Percentiles rank a stretch among this genome's conserved stretches.
Conservation (phyloP, 441 rosid species). For the Pelargonium exstipulatum region DNA sequence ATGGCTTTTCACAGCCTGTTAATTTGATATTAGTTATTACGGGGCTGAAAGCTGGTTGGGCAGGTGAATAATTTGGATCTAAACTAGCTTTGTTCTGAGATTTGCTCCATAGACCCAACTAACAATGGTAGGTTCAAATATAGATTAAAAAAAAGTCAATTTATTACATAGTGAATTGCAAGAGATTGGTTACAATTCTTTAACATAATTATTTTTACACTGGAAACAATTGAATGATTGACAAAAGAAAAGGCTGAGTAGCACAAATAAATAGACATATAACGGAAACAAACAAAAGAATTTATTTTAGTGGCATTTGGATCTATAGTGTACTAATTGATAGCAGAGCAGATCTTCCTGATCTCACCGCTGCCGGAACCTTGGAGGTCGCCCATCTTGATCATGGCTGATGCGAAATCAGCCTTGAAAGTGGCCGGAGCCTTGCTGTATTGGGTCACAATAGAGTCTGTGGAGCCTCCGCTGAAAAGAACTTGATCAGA, state of each 20-base stretch:
- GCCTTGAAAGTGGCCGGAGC: slow-evolving; percentile 34
- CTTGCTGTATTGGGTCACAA: slow-evolving; percentile 41
- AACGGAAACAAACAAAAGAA: too few species aligned
- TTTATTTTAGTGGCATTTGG: too few species aligned
- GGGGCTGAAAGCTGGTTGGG: too few species aligned
- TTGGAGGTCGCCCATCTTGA: slow-evolving; percentile 53
- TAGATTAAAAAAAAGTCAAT: background rate
- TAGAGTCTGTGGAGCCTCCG: slow-evolving; percentile 43
- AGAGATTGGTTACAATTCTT: background rate
- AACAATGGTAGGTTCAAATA: too few species aligned
- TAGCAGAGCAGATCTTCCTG: slow-evolving; percentile 36
- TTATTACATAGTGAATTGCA: background rate
- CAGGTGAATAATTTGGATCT: too few species aligned
- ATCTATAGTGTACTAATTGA: slow-evolving; percentile 22
- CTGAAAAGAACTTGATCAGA: slow-evolving; percentile 45
- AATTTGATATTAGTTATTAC: too few species aligned
- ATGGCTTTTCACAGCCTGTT: too few species aligned
- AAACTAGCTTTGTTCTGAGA: too few species aligned
- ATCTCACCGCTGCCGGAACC: slow-evolving; percentile 35
- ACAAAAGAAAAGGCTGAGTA: background rate
- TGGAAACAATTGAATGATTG: background rate
- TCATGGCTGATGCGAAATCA: slow-evolving; percentile 51
- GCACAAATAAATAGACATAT: too few species aligned
- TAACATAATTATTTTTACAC: background rate
- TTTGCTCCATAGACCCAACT: too few species aligned